Evolutionary conservation across 176 grass and related monocot genomes (phyloP).

Genomic region (Eleusine indica): DNA sequence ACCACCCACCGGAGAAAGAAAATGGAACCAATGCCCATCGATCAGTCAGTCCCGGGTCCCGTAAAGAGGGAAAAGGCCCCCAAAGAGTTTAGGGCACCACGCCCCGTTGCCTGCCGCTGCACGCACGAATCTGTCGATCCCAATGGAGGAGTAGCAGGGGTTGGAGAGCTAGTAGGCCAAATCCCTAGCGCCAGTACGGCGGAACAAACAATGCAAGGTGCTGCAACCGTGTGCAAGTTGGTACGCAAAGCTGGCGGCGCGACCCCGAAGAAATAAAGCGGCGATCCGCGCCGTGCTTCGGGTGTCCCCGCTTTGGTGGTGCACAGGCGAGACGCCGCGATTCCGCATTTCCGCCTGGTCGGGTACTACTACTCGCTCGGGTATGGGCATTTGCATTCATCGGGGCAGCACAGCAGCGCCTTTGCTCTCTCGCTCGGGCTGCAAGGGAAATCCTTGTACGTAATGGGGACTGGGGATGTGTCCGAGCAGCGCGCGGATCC

Average conservation of each 20-base stretch:
- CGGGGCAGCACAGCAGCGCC: too few relatives aligned
- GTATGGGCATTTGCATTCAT: too few relatives aligned
- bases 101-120: not conserved
- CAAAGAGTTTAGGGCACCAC: slow-evolving; percentile 32
- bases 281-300: slow-evolving; percentile 42
- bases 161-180: slow-evolving; percentile 34
- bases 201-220: not conserved
- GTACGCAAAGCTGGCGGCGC: not conserved
- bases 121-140: slow-evolving; percentile 33
- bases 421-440: too few relatives aligned
- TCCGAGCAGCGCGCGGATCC: too few relatives aligned
- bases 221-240: not conserved
- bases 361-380: not conserved
- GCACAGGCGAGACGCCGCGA: slow-evolving; percentile 35
- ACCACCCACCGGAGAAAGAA: slow-evolving; percentile 17
- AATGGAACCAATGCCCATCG: slow-evolving; percentile 52
- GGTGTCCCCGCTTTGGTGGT: slow-evolving; percentile 55
- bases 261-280: not conserved
- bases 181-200: slow-evolving; percentile 7
- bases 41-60: not conserved
- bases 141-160: not conserved
- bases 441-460: not conserved
- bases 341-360: slow-evolving; percentile 2
- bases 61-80: slow-evolving; percentile 22
- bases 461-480: not conserved